Conservation (phyloP, 2,329 filamentous ascomycete genomes). For the Penicillium aurantiogriseum region DNA sequence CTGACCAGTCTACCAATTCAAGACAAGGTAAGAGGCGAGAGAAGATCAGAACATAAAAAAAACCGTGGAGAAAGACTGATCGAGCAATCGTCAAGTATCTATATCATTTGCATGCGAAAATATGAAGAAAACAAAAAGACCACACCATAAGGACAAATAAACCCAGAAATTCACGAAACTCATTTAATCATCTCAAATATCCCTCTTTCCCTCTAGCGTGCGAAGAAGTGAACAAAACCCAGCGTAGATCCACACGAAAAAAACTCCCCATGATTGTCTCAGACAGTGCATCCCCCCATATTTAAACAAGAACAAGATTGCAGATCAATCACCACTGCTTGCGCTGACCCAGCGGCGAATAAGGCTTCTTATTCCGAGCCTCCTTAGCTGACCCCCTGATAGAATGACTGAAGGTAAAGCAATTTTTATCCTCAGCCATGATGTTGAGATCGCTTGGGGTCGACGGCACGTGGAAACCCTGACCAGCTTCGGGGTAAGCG, state of each 20-base stretch:
- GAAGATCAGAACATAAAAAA: background rate
- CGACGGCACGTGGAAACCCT: constrained; percentile 58
- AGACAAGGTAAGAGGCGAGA: background rate
- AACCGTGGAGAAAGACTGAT: background rate
- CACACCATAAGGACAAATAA: background rate
- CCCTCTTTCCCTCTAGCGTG: background rate
- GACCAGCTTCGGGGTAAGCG: constrained; percentile 62
- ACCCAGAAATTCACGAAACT: background rate
- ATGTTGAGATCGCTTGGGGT: constrained; percentile 61
- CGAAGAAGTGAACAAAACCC: background rate
- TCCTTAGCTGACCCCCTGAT: background rate
- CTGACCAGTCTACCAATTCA: too few relatives aligned
- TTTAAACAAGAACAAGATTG: background rate
- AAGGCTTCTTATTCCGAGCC: background rate
- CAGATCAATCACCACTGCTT: background rate
- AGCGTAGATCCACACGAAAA: background rate
- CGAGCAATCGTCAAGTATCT: background rate
- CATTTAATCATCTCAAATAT: background rate
- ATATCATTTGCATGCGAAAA: background rate
- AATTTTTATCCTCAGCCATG: constrained; percentile 58
- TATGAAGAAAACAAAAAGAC: background rate
- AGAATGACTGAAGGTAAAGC: constrained; percentile 56
- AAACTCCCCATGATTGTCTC: background rate
- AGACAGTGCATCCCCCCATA: background rate
- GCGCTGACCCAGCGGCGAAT: background rate